Percentiles rank a stretch among this genome's conserved stretches.
Conservation (phyloP, 345 rosid species). For the Rubroshorea leprosula region DNA sequence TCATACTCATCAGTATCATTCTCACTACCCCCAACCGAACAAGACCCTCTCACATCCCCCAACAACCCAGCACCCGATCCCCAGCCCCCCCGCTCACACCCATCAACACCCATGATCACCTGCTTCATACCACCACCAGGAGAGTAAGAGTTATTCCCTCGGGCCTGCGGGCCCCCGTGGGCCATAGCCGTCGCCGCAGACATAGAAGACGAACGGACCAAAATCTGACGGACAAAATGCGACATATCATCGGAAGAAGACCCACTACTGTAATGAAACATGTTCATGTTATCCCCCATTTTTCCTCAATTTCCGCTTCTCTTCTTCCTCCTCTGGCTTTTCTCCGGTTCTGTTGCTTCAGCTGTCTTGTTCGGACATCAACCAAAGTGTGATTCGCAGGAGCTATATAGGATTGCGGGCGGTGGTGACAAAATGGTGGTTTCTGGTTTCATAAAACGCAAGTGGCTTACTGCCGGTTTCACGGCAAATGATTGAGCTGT, state of each 20-base stretch:
- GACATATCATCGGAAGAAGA: slow-evolving; percentile 52
- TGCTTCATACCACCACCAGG: background rate
- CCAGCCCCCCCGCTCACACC: slow-evolving; percentile 16
- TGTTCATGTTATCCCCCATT: slow-evolving; percentile 19
- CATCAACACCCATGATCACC: slow-evolving; percentile 24
- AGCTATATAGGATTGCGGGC: no score
- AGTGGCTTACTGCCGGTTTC: slow-evolving; percentile 18
- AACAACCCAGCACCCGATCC: slow-evolving; percentile 22
- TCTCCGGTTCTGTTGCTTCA: background rate
- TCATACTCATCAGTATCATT: slow-evolving; percentile 68
- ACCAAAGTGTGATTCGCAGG: no score
- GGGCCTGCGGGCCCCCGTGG: slow-evolving; percentile 1
- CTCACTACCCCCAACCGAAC: slow-evolving; percentile 47
- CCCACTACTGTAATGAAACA: slow-evolving; percentile 19
- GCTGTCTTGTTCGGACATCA: no score
- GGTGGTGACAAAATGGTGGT: background rate
- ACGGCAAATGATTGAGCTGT: slow-evolving; percentile 13
- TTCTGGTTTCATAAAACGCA: no score
- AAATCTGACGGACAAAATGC: slow-evolving; percentile 48
- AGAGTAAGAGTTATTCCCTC: background rate
- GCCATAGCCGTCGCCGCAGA: slow-evolving; percentile 18
- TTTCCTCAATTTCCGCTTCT: no score
- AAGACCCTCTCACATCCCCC: slow-evolving; percentile 32
- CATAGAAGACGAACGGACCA: slow-evolving; percentile 42
- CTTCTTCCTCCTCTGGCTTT: background rate